Conservation (phyloP, 1,284 basidiomycete species). For the Melampsora americana region DNA sequence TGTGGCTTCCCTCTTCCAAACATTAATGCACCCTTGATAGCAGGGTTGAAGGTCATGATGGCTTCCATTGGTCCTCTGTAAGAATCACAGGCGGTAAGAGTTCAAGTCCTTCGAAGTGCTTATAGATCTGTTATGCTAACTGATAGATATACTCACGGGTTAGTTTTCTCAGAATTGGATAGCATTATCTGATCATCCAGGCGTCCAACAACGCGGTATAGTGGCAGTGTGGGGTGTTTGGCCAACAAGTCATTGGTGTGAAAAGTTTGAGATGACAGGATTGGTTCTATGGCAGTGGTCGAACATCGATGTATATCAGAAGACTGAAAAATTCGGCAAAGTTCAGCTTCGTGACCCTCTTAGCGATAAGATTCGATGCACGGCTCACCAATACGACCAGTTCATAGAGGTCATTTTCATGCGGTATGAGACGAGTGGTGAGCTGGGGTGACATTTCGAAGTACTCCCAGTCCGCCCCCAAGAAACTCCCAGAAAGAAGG, state of each 20-base stretch:
- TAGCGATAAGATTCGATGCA: not conserved
- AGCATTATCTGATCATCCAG: slow-evolving; percentile 13
- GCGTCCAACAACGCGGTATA: slow-evolving; percentile 1
- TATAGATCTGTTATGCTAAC: not conserved
- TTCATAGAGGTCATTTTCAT: not conserved
- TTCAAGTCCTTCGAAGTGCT: not conserved
- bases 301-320: not conserved
- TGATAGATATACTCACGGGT: not conserved
- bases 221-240: not conserved
- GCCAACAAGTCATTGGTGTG: slow-evolving; percentile 5
- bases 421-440: not conserved
- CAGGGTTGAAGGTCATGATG: not conserved
- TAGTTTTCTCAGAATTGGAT: slow-evolving; percentile 17
- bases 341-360: not conserved
- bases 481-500: not conserved
- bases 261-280: not conserved
- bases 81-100: not conserved
- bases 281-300: not conserved
- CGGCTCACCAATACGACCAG: not conserved
- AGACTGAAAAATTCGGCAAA: not conserved
- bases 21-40: not conserved
- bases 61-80: slow-evolving; percentile 6
- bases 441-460: slow-evolving; percentile 3
- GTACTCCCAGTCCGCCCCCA: too few relatives aligned
- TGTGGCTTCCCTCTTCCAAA: slow-evolving; percentile 13